Conservation (phyloP, 192 early-diverging fungal species). For the Dissophora globulifera region DNA sequence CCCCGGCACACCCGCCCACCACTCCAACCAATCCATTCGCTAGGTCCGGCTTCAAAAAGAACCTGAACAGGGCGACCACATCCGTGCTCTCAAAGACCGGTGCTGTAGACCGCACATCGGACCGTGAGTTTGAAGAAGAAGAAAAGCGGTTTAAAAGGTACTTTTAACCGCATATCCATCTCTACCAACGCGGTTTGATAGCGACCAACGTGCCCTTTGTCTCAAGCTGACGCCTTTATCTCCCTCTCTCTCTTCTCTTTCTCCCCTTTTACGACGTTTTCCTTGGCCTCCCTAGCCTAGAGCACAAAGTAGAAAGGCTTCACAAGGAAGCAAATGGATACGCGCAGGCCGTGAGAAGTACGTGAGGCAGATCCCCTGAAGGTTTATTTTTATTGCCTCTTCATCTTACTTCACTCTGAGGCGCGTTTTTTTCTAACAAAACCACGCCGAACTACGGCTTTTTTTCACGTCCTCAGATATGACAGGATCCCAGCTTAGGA, state of each 20-base stretch:
- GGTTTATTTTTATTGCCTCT: too few species aligned
- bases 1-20: neutral
- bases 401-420: neutral
- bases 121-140: constrained; percentile 86
- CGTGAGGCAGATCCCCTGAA: too few species aligned
- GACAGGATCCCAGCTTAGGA: constrained; percentile 83
- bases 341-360: constrained; percentile 84
- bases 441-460: constrained; percentile 5
- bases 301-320: constrained; percentile 83
- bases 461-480: constrained; percentile 63
- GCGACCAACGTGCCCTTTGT: too few species aligned
- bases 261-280: too few species aligned
- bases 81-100: constrained; percentile 70
- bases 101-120: constrained; percentile 79
- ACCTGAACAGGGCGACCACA: constrained; percentile 79
- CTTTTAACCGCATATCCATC: neutral
- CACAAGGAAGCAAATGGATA: constrained; percentile 95
- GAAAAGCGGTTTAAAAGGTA: constrained; percentile 79
- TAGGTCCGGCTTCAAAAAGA: constrained; percentile 87
- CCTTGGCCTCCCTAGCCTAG: constrained; percentile 66
- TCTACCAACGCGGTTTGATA: too few species aligned
- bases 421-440: too few species aligned
- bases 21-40: neutral
- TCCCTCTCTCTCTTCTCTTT: too few species aligned
- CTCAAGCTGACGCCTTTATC: too few species aligned